phyloP scores from a whole-genome alignment of 1,139 yeast species.

The Taphrina sp. region DNA sequence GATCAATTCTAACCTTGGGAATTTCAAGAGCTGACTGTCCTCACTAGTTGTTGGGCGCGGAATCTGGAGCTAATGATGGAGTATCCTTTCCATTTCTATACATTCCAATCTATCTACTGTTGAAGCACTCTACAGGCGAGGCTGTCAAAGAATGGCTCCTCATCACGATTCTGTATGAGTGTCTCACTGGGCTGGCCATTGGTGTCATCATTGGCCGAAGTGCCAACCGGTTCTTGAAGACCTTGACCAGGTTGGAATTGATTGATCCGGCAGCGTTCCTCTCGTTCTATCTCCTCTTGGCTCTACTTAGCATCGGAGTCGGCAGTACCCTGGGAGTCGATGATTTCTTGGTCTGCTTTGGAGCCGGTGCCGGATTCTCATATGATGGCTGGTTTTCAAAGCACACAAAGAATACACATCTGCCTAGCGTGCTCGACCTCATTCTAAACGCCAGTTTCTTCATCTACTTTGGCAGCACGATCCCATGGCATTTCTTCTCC shows the following conservation, averaged over 20 bases:
- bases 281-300: constrained; percentile 24
- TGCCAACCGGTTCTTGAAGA: constrained; percentile 4
- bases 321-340: constrained; percentile 30
- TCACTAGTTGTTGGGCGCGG: constrained; percentile 17
- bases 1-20: too few relatives aligned
- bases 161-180: constrained; percentile 27
- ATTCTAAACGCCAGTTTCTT: constrained; percentile 27
- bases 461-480: constrained; percentile 28
- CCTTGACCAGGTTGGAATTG: not conserved
- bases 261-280: constrained; percentile 29
- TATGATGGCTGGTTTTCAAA: constrained; percentile 26
- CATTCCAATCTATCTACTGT: constrained; percentile 15
- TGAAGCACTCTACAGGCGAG: constrained; percentile 18
- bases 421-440: constrained; percentile 22
- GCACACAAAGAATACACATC: constrained; percentile 18
- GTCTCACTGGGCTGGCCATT: constrained; percentile 5
- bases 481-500: constrained; percentile 21
- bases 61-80: constrained; percentile 31
- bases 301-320: constrained; percentile 17
- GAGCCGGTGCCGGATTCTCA: constrained; percentile 26
- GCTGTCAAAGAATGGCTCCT: constrained; percentile 25
- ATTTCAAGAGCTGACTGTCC: constrained; percentile 1
- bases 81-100: constrained; percentile 29
- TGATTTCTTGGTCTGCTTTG: constrained; percentile 22
- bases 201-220: constrained; percentile 21